phyloP scores from a whole-genome alignment of 768 basidiomycete genomes.

The Gymnopilus dilepis region DNA sequence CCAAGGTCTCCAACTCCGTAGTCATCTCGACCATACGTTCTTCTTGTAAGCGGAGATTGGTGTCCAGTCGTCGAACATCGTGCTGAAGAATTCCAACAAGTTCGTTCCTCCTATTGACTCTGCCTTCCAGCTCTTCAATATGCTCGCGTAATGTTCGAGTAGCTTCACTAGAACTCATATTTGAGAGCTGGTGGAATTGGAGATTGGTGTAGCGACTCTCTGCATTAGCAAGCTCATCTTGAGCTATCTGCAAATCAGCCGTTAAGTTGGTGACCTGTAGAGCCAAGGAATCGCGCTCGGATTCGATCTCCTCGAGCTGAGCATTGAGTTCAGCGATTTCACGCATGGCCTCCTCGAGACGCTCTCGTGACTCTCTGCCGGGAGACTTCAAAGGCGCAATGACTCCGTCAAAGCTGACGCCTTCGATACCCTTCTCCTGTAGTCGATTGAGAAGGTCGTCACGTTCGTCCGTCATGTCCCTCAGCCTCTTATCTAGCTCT shows the following conservation, averaged over 20 bases:
- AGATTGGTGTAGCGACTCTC: slow-evolving; percentile 67
- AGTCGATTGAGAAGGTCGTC: slow-evolving; percentile 42
- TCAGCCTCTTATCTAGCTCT: not conserved
- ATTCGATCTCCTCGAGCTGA: slow-evolving; percentile 60
- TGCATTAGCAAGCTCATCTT: slow-evolving; percentile 57
- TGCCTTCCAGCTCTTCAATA: slow-evolving; percentile 69
- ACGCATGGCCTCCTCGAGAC: slow-evolving; percentile 46
- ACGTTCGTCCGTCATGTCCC: slow-evolving; percentile 14
- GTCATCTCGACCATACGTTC: slow-evolving; percentile 76
- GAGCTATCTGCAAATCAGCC: slow-evolving; percentile 56
- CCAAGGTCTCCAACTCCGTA: slow-evolving; percentile 67
- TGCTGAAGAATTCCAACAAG: slow-evolving; percentile 82
- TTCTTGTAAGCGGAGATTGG: slow-evolving; percentile 75
- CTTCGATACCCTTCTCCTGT: slow-evolving; percentile 36
- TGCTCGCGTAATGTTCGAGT: slow-evolving; percentile 62
- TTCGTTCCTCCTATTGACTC: slow-evolving; percentile 69
- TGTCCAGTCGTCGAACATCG: slow-evolving; percentile 77
- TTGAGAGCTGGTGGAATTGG: slow-evolving; percentile 69
- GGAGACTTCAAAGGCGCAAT: slow-evolving; percentile 37
- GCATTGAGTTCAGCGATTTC: slow-evolving; percentile 50
- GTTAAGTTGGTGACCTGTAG: slow-evolving; percentile 69
- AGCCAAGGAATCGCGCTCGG: slow-evolving; percentile 68
- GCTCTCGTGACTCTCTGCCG: slow-evolving; percentile 41
- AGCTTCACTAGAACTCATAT: slow-evolving; percentile 62
- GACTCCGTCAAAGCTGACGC: slow-evolving; percentile 29